Evolutionary conservation across 2,329 filamentous ascomycete species (phyloP), one percentile per base, ranked within the genome.

Genomic region (Fusarium continuum): DNA sequence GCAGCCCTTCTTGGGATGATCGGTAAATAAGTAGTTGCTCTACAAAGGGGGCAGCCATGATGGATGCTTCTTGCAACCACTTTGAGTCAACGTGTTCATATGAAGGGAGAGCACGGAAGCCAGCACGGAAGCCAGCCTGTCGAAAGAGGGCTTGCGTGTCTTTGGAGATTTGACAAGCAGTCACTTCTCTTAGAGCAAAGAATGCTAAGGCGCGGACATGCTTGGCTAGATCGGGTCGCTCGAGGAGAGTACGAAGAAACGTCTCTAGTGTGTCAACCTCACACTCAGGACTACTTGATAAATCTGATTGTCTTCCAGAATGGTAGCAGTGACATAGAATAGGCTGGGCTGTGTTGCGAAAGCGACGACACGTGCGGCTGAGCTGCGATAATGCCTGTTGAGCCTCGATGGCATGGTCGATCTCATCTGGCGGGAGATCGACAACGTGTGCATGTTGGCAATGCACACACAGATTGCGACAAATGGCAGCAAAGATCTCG

Each of bases 1-100:
- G 64, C 3, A 71, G 14, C 0, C 69, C 69, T 25, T 71, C 69
- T 35, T 62, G 61, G n/a, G 69, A 71, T 5, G 69, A 70, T 5
- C 69, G 48, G 20, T 71, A 70, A 13, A 71, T 69, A 8, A 71
- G 69, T 1, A 71, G 45, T 41, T 71, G 69, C 20, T 71, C 69
- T 5, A 70, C 51, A 22, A 68, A 71, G 2, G 69, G 69, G 2
- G 65, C 63, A 8, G 65, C 69, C 69, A 71, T 70, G n/a, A 71
- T 70, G n/a, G 67, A 55, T 7, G 67, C 67, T 36, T 71, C 69
- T 45, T 71, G 69, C 3, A 71, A 32, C 69, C 69, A 71, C 34
- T 68, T 71, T n/a, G 67, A 55, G 6, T 71, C 69, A 8, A 71
- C 67, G 50, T 67, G 57, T 20, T 63, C 45, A 36, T 71, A 71